These are phyloP conservation scores for Phyllostachys edulis DNA, from an alignment of 176 grass and related monocot genomes.

Conservation along the genomic window DNA sequence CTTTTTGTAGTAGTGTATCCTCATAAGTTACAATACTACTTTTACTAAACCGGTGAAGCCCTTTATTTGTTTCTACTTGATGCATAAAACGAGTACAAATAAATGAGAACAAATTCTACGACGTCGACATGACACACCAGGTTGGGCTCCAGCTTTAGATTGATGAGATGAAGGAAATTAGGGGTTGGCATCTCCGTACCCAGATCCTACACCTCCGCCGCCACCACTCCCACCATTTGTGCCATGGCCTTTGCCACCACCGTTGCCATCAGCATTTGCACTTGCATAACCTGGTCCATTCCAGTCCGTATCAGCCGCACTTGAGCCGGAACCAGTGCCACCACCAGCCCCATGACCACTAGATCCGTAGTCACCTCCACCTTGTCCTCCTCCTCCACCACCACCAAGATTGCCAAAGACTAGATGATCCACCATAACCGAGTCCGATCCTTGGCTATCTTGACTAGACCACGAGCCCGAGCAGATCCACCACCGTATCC, in stretches of 20 bases:
- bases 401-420: no score
- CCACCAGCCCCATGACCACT: neutral
- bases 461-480: neutral
- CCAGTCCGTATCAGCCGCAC: neutral
- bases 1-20: no score
- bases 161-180: neutral
- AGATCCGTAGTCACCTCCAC: neutral
- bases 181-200: neutral
- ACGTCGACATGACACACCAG: neutral
- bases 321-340: neutral
- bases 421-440: neutral
- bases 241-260: neutral
- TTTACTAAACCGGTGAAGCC: neutral
- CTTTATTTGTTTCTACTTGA: neutral
- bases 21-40: neutral
- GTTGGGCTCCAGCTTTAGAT: neutral
- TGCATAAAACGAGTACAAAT: neutral
- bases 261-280: neutral
- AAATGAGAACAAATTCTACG: neutral
- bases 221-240: conserved; percentile 11
- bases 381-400: neutral
- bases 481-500: neutral
- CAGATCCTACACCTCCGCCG: conserved; percentile 6
- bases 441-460: neutral
- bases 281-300: neutral